These are phyloP conservation scores for Achaetomiella virescens DNA, from an alignment of 495 filamentous ascomycete species.

Conservation along the genomic window DNA sequence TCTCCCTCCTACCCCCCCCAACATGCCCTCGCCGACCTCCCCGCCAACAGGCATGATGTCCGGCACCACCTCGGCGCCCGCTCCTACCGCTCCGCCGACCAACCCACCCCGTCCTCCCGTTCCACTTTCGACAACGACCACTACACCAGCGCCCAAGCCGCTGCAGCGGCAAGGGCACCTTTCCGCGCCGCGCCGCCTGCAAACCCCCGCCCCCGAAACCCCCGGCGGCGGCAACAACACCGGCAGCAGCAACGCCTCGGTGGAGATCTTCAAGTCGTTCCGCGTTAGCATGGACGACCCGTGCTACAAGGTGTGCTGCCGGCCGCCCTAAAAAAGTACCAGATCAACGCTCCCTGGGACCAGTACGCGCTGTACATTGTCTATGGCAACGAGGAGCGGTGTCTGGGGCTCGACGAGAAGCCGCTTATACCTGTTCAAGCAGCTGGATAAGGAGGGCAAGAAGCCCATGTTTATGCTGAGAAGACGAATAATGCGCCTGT, in stretches of 20 bases:
- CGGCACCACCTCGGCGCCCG: constrained; percentile 51
- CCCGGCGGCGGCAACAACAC: constrained; percentile 26
- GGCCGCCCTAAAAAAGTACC: constrained; percentile 93
- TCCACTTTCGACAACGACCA: constrained; percentile 45
- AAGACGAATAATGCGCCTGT: constrained; percentile 50
- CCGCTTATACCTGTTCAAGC: constrained; percentile 95
- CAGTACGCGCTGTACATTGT: constrained; percentile 97
- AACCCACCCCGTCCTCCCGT: constrained; percentile 41
- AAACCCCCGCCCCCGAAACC: constrained; percentile 48
- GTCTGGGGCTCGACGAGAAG: constrained; percentile 83
- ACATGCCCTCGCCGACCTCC: constrained; percentile 80
- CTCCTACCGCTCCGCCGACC: constrained; percentile 43
- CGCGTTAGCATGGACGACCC: constrained; percentile 96
- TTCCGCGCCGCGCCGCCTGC: constrained; percentile 39
- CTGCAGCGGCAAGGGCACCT: constrained; percentile 10
- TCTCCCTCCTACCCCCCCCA: constrained; percentile 58
- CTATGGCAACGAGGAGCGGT: constrained; percentile 93
- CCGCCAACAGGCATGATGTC: constrained; percentile 45
- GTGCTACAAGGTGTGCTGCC: constrained; percentile 94
- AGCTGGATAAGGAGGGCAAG: constrained; percentile 88
- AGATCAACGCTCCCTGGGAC: constrained; percentile 94
- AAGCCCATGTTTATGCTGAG: constrained; percentile 99
- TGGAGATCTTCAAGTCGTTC: constrained; percentile 98
- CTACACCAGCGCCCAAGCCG: constrained; percentile 37
- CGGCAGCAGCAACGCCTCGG: constrained; percentile 41